Conservation (phyloP, 176 grass and related monocot species). For the Leersia perrieri region DNA sequence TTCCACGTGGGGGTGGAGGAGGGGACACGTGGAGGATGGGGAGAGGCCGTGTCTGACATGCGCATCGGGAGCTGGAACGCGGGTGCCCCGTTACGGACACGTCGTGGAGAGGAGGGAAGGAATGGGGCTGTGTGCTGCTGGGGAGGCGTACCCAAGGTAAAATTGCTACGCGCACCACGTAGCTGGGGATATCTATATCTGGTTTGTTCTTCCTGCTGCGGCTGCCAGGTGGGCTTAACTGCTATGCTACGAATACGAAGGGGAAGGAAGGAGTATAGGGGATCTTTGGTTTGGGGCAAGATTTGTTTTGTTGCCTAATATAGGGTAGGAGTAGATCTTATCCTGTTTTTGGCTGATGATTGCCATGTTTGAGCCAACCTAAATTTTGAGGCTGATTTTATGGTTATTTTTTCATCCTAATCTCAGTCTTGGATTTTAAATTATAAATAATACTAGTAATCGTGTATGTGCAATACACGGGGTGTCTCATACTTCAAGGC, state of each 20-base stretch:
- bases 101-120: constrained; percentile 1
- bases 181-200: neutral
- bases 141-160: neutral
- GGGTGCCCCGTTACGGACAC: constrained; percentile 43
- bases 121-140: neutral
- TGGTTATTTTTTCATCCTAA: too few species aligned
- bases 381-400: too few species aligned
- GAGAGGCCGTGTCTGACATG: constrained; percentile 31
- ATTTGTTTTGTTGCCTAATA: neutral
- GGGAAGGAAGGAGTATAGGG: too few species aligned
- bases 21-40: constrained; percentile 43
- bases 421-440: too few species aligned
- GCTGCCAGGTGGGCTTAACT: too few species aligned
- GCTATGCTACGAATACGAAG: too few species aligned
- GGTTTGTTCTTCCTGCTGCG: neutral
- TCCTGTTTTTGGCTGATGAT: neutral
- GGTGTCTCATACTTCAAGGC: too few species aligned
- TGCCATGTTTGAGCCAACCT: too few species aligned
- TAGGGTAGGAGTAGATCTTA: neutral
- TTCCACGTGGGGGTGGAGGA: neutral
- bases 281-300: too few species aligned
- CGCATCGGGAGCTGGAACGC: constrained; percentile 41
- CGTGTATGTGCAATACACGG: too few species aligned
- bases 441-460: too few species aligned
- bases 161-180: constrained; percentile 11